Conservation (phyloP, 805 yeast species). For the Saccharomycopsis schoenii region DNA sequence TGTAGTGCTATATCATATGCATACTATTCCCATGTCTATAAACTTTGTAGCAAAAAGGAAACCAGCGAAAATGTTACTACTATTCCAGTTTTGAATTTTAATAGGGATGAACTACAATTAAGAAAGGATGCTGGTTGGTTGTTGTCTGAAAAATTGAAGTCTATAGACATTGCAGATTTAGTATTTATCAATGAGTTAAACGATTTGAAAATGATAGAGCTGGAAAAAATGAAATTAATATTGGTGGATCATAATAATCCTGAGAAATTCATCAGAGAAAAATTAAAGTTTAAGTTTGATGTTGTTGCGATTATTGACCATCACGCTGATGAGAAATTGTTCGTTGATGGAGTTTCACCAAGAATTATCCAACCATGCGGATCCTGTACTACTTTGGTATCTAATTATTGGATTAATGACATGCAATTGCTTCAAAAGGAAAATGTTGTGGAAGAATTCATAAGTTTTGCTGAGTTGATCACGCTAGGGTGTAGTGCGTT, state of each 20-base stretch:
- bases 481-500: constrained; percentile 56
- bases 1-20: constrained; percentile 68
- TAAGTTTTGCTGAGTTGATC: constrained; percentile 27
- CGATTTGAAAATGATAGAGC: constrained; percentile 5
- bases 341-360: constrained; percentile 40
- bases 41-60: neutral
- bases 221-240: constrained; percentile 31
- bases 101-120: constrained; percentile 50
- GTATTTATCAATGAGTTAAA: constrained; percentile 60
- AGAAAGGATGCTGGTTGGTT: constrained; percentile 56
- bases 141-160: constrained; percentile 36
- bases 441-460: constrained; percentile 8
- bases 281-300: constrained; percentile 21
- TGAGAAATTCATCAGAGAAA: constrained; percentile 35
- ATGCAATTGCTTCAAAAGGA: constrained; percentile 11
- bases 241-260: constrained; percentile 80
- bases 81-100: constrained; percentile 72
- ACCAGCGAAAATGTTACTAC: constrained; percentile 17
- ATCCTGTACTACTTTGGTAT: constrained; percentile 70
- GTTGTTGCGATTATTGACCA: constrained; percentile 73
- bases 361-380: constrained; percentile 56
- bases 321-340: constrained; percentile 61
- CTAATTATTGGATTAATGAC: constrained; percentile 44
- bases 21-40: constrained; percentile 34
- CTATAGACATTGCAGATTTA: constrained; percentile 38